Conservation (phyloP, 306 rosid species). For the Vigna reflexopilosa region DNA sequence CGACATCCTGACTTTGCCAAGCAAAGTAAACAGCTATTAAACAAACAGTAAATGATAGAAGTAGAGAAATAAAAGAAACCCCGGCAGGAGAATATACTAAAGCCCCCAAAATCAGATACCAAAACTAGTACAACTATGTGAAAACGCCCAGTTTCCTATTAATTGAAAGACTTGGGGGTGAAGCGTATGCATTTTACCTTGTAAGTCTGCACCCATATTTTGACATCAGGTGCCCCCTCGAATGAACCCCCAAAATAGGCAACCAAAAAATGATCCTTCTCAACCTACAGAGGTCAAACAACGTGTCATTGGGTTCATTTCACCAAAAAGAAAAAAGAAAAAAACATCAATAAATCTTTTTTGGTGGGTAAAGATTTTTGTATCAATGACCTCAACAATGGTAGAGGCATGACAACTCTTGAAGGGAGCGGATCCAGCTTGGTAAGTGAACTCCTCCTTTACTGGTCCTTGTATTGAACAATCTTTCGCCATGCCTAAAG, state of each 20-base stretch:
- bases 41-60: neutral
- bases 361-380: neutral
- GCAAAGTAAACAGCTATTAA: neutral
- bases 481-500: constrained; percentile 48
- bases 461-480: constrained; percentile 56
- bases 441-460: constrained; percentile 70
- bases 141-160: constrained; percentile 4
- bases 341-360: neutral
- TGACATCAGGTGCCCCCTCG: constrained; percentile 90
- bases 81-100: too few species aligned
- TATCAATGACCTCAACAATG: constrained; percentile 78
- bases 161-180: neutral
- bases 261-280: constrained; percentile 72
- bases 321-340: constrained; percentile 30
- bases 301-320: constrained; percentile 9
- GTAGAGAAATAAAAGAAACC: neutral
- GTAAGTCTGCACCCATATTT: constrained; percentile 87
- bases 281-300: constrained; percentile 64
- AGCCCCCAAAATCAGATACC: neutral
- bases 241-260: constrained; percentile 83
- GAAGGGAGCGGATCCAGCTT: constrained; percentile 73
- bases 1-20: neutral
- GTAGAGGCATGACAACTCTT: constrained; percentile 90
- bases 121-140: neutral
- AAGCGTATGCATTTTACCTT: constrained; percentile 50